Percentiles rank a stretch among this genome's conserved stretches.
phyloP scores from a whole-genome alignment of 2,329 filamentous ascomycete species.

The Ophiostoma pallidulum region DNA sequence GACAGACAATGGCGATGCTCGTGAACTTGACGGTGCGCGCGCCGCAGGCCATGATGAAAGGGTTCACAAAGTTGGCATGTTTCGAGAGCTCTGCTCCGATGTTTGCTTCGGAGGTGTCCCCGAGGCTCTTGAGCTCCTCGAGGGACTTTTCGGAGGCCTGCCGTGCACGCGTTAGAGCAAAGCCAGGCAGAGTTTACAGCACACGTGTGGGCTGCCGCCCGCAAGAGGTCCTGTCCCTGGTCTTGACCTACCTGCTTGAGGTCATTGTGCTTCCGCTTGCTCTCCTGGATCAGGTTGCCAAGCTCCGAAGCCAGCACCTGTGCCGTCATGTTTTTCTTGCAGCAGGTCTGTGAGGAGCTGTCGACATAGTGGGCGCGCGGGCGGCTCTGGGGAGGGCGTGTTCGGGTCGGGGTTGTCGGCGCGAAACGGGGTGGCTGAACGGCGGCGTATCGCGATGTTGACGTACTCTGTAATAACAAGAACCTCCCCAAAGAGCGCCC shows the following conservation, averaged over 20 bases:
- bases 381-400: neutral
- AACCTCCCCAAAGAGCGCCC: no score
- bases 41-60: slow-evolving; percentile 86
- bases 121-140: slow-evolving; percentile 72
- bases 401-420: no score
- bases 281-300: slow-evolving; percentile 85
- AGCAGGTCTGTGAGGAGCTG: neutral
- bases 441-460: no score
- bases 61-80: slow-evolving; percentile 75
- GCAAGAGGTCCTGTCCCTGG: neutral
- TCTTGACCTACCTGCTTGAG: slow-evolving; percentile 57
- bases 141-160: slow-evolving; percentile 90
- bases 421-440: no score
- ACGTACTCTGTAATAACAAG: no score
- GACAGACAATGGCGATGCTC: slow-evolving; percentile 73
- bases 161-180: neutral
- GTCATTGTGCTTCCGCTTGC: slow-evolving; percentile 88
- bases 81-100: slow-evolving; percentile 77
- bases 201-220: no score
- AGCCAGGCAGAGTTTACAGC: no score
- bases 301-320: slow-evolving; percentile 84
- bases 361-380: slow-evolving; percentile 13
- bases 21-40: slow-evolving; percentile 88
- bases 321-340: slow-evolving; percentile 62
- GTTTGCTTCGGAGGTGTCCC: slow-evolving; percentile 65